Percentiles rank a stretch among this genome's conserved stretches.
These are phyloP conservation scores for Dioszegia hungarica DNA, from an alignment of 768 basidiomycete genomes.

Conservation along the genomic window DNA sequence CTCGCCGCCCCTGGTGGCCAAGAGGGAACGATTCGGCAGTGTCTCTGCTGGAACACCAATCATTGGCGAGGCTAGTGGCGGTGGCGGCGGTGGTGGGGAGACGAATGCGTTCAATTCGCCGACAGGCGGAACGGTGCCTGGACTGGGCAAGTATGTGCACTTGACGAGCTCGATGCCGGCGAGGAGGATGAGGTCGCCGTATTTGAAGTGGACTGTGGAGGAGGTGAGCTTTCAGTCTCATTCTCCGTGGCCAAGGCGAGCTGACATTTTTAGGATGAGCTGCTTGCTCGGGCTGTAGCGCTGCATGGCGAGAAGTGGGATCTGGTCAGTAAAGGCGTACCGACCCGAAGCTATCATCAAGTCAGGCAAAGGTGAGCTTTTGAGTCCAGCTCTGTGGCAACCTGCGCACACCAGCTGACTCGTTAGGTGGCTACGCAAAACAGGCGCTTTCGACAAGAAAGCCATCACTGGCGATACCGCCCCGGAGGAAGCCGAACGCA, in stretches of 20 bases:
- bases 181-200: conserved; percentile 36
- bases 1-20: neutral
- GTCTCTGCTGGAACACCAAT: neutral
- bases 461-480: neutral
- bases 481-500: neutral
- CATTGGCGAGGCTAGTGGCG: neutral
- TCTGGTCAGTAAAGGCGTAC: conserved; percentile 43
- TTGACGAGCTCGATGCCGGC: conserved; percentile 41
- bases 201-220: conserved; percentile 46
- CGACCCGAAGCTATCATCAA: conserved; percentile 43
- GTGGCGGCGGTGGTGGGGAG: neutral
- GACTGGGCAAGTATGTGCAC: conserved; percentile 44
- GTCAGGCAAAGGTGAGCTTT: conserved; percentile 41
- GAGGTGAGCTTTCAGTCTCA: conserved; percentile 30
- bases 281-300: conserved; percentile 42
- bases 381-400: neutral
- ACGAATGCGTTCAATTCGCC: conserved; percentile 11
- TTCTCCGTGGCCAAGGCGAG: neutral
- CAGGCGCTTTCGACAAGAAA: conserved; percentile 46
- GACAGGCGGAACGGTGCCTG: conserved; percentile 37
- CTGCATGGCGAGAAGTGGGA: conserved; percentile 47
- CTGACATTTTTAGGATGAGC: conserved; percentile 31
- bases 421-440: conserved; percentile 41
- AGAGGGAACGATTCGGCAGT: conserved; percentile 2
- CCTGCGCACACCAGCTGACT: neutral